Evolutionary conservation across 2,329 filamentous ascomycete genomes (phyloP).

Genomic region (Clarireedia homoeocarpa): DNA sequence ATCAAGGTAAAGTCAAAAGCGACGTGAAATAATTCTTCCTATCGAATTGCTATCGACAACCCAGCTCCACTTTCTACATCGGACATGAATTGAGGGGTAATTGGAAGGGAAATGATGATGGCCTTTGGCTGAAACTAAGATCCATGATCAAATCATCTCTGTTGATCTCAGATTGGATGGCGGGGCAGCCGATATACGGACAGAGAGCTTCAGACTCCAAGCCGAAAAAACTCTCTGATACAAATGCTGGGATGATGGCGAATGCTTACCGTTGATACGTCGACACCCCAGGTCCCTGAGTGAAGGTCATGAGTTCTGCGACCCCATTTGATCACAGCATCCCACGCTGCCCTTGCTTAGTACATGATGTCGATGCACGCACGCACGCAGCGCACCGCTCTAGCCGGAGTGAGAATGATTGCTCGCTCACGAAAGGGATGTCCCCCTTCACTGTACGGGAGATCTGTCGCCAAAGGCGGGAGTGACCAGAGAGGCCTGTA

Average conservation of each 20-base stretch:
- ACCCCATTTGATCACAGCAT: constrained; percentile 4
- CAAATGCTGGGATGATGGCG: constrained; percentile 4
- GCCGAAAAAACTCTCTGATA: background rate
- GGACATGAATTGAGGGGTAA: background rate
- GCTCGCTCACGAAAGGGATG: too few relatives aligned
- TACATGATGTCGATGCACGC: background rate
- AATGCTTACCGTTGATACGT: constrained; percentile 2
- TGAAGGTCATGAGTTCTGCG: constrained; percentile 8
- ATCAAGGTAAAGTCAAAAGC: too few relatives aligned
- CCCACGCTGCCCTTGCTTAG: constrained; percentile 2
- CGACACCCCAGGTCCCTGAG: background rate
- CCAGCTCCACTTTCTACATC: too few relatives aligned
- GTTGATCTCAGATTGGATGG: constrained; percentile 10
- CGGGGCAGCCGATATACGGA: constrained; percentile 3
- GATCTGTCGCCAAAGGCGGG: constrained; percentile 11
- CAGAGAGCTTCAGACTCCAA: background rate
- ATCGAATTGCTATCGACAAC: too few relatives aligned
- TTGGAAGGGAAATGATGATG: background rate
- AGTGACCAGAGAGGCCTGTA: background rate
- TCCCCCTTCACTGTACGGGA: constrained; percentile 1
- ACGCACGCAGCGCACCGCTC: background rate
- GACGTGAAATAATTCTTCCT: too few relatives aligned
- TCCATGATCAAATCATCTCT: background rate
- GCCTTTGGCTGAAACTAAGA: constrained; percentile 3
- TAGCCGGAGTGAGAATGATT: background rate